These are phyloP conservation scores for Exophiala dermatitidis DNA, from an alignment of 2,329 filamentous ascomycete species.

Conservation along the genomic window DNA sequence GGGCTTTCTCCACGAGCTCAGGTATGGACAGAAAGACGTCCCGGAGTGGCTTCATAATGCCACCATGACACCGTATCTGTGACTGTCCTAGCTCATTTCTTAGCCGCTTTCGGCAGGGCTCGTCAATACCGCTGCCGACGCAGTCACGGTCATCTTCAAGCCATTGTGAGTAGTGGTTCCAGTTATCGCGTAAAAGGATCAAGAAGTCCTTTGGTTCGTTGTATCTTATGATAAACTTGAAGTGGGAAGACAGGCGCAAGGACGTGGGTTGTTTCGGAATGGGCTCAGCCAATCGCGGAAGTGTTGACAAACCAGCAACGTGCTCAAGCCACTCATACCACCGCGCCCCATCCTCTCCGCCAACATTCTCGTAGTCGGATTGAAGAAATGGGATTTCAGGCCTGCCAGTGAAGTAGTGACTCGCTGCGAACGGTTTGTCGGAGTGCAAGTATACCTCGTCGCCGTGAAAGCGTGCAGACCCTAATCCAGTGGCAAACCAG, in stretches of 20 bases:
- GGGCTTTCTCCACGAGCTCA: constrained; percentile 5
- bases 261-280: background rate
- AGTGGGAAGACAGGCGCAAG: constrained; percentile 2
- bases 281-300: constrained; percentile 1
- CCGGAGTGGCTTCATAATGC: background rate
- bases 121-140: background rate
- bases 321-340: constrained; percentile 4
- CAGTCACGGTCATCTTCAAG: constrained; percentile 2
- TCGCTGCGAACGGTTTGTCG: constrained; percentile 1
- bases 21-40: constrained; percentile 4
- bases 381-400: constrained; percentile 2
- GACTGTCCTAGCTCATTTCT: background rate
- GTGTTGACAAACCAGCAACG: background rate
- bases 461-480: background rate
- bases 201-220: constrained; percentile 1
- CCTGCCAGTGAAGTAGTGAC: constrained; percentile 1
- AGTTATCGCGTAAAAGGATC: constrained; percentile 4
- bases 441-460: constrained; percentile 2
- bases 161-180: constrained; percentile 2
- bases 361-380: constrained; percentile 1
- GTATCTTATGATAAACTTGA: constrained; percentile 1
- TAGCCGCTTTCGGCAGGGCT: background rate
- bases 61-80: constrained; percentile 1
- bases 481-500: background rate
- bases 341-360: background rate